A percentile compares a stretch with the other conserved stretches of the same genome.
phyloP scores from a whole-genome alignment of 805 yeast genomes.

The Millerozyma miso region DNA sequence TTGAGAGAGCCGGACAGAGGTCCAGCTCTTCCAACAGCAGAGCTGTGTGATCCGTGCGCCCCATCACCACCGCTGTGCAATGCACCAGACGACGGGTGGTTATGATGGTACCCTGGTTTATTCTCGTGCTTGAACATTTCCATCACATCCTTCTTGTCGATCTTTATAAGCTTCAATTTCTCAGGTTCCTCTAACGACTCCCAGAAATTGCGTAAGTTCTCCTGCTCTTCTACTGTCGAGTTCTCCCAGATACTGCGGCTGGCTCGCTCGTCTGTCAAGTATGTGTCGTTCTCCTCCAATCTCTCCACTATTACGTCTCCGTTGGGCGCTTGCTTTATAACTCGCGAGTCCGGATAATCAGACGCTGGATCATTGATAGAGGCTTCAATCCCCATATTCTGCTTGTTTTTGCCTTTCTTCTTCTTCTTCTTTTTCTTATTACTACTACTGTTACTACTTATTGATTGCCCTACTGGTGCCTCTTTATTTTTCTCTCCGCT shows the following conservation, averaged over 20 bases:
- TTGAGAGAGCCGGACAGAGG: slow-evolving; percentile 4
- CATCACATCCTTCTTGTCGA: slow-evolving; percentile 68
- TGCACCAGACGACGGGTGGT: neutral
- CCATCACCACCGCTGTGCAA: neutral
- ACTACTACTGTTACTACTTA: slow-evolving; percentile 3
- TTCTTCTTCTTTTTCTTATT: slow-evolving; percentile 28
- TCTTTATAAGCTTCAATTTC: slow-evolving; percentile 56
- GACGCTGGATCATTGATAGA: slow-evolving; percentile 51
- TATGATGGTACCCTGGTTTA: slow-evolving; percentile 8
- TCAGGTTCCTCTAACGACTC: slow-evolving; percentile 54
- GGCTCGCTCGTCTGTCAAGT: slow-evolving; percentile 6
- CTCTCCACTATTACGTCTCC: slow-evolving; percentile 76
- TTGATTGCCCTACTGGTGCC: slow-evolving; percentile 3
- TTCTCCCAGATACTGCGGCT: slow-evolving; percentile 42
- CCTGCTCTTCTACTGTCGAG: slow-evolving; percentile 47
- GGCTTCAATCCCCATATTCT: slow-evolving; percentile 20
- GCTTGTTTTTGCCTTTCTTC: slow-evolving; percentile 23
- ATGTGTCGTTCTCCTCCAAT: slow-evolving; percentile 26
- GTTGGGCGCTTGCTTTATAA: slow-evolving; percentile 64
- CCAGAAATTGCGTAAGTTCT: slow-evolving; percentile 60
- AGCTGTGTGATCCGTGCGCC: slow-evolving; percentile 2
- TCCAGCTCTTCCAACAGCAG: slow-evolving; percentile 1
- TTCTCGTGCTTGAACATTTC: slow-evolving; percentile 51
- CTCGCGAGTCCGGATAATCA: slow-evolving; percentile 70
- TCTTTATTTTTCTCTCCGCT: slow-evolving; percentile 1